Evolutionary conservation across 768 basidiomycete species (phyloP), one percentile per base, ranked within the genome.

Genomic region (Hydnum rufescens): DNA sequence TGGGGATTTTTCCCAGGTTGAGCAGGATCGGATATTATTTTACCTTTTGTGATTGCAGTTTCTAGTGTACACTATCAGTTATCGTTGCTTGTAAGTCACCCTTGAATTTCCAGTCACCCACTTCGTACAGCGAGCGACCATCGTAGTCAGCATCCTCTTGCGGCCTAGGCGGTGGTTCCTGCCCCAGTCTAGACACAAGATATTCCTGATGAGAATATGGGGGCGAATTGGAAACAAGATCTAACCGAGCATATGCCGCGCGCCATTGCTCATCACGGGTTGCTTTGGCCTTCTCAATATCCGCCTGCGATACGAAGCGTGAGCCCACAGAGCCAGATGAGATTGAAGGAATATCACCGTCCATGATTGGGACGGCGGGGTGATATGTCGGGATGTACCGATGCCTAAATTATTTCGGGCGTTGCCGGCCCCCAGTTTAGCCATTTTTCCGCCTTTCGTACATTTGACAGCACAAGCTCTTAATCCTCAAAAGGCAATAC

Each of bases 1-100:
- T n/a, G n/a, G n/a, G n/a, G n/a, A n/a, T n/a, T n/a, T n/a, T n/a
- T n/a, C n/a, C n/a, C n/a, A 57, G 23, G 26, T 30, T 19, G 23
- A 23, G 46, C 18, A 4, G 30, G 28, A 39, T 22, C 29, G 22
- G 46, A 5, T 3, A 23, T 52, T 30, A 52, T 63, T 70, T 63
- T 63, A 84, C 84, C 72, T 75, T 83, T 64, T 89, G 89, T 42
- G 84, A 82, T 58, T 86, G 86, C 53, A 89, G 71, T 85, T 87
- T 86, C 85, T 89, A 66, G 52, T 30, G 18, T 28, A 25, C 8
- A 57, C 32, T 3, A 29, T 28, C 4, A 53, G 25, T 18, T 18
- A 16, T 52, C 49, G 23, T 13, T 31, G 28, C 18, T 39, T 19
- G 8, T 8, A 8, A 39, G 36, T 19, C 8, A 39, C 36, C 8